Base-by-base conservation (phyloP, 169 alveolate species). In the Sarcocystis neurona region DNA sequence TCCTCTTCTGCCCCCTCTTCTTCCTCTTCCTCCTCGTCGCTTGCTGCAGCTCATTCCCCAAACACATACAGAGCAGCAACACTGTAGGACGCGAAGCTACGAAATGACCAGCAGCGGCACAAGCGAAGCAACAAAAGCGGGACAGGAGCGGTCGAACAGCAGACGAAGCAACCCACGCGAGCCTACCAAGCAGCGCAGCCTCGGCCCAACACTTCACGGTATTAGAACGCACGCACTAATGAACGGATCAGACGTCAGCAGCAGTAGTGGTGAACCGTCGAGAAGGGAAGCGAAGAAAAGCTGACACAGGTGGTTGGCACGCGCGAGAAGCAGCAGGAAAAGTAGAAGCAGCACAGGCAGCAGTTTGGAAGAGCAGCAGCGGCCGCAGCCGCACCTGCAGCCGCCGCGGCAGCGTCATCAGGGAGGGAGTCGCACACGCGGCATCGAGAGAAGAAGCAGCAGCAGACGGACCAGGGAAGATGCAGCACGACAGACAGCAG, bases 361-460 rank as follows among this genome's bases (percentile, higher is more conserved):
- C 82, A 66, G 0, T n/a, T n/a, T n/a, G 46, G n/a, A 15, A 34
- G 23, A 30, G 41, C 77, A 23, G 77, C n/a, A 0, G 77, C 46
- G 10, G 77, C 44, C 44, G 77, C 34, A 2, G 46, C 20, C 46
- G 50, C 82, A 43, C 58, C 56, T 20, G 84, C 84, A 15, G 84
- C 84, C 39, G 50, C 50, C 39, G 84, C 84, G 44, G 30, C 84
- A 41, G 63, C 58, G 46, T n/a, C 84, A 27, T 56, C 84, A 4
- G 8, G n/a, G n/a, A n/a, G n/a, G n/a, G n/a, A n/a, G n/a, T n/a
- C n/a, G n/a, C n/a, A 30, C 18, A 41, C 60, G 60, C 53, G 15
- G 82, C 48, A 0, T 47, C 18, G 10, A 18, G 82, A 23, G 15
- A 23, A 34, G 18, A 41, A 75, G n/a, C 4, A 41, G 84, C 20